Conservation (phyloP, 441 rosid species). For the Gossypium trilobum region DNA sequence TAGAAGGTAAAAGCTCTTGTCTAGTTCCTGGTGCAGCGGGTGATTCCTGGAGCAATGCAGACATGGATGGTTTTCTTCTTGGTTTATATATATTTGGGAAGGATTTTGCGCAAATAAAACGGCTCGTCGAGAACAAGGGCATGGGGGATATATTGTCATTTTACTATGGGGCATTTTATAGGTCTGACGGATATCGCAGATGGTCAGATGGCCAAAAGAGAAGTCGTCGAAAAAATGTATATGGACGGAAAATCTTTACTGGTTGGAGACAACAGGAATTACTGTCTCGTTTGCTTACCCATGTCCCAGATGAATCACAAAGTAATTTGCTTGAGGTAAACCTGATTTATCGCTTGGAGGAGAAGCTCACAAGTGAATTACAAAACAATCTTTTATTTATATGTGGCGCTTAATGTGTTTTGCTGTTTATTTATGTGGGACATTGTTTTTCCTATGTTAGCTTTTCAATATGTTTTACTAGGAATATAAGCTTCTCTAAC, state of each 20-base stretch:
- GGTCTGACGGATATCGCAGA: slow-evolving; percentile 36
- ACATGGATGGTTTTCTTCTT: slow-evolving; percentile 50
- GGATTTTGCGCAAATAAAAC: slow-evolving; percentile 41
- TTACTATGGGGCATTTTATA: slow-evolving; percentile 63
- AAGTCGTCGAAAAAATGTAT: slow-evolving; percentile 35
- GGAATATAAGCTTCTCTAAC: slow-evolving; percentile 3
- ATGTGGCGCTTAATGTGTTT: neutral
- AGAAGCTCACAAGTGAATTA: neutral
- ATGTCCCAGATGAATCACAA: slow-evolving; percentile 31
- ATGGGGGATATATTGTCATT: slow-evolving; percentile 52
- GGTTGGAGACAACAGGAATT: slow-evolving; percentile 70
- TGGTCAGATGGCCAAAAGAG: slow-evolving; percentile 55
- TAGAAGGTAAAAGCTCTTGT: slow-evolving; percentile 13
- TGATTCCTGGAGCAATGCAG: slow-evolving; percentile 42
- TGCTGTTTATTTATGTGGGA: neutral
- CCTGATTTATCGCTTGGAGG: slow-evolving; percentile 6
- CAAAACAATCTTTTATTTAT: neutral
- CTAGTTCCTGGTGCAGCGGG: slow-evolving; percentile 36
- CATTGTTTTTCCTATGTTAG: neutral
- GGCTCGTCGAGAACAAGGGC: slow-evolving; percentile 42
- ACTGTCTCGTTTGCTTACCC: slow-evolving; percentile 46
- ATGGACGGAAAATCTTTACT: slow-evolving; percentile 48
- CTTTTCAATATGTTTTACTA: neutral
- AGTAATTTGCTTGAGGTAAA: slow-evolving; percentile 38
- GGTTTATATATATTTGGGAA: slow-evolving; percentile 64